Percentiles rank a stretch among this genome's conserved stretches.
These are phyloP conservation scores for Mycocentrospora acerina DNA, from an alignment of 2,329 filamentous ascomycete species.

Conservation along the genomic window DNA sequence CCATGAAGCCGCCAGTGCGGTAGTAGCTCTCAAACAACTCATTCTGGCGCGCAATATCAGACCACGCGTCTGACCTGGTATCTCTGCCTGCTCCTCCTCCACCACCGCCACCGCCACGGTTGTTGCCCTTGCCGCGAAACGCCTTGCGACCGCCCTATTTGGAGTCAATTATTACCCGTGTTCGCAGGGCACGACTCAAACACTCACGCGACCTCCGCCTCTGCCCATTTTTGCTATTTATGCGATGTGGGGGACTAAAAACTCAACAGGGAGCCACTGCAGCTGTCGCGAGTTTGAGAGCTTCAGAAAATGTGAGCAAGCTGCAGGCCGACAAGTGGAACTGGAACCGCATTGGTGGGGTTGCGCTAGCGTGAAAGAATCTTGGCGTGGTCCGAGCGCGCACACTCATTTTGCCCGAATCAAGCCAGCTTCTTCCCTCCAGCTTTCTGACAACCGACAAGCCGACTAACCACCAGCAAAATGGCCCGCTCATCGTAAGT, in stretches of 20 bases:
- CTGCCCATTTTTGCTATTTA: conserved; percentile 28
- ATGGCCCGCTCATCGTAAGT: conserved; percentile 42
- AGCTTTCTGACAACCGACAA: conserved; percentile 31
- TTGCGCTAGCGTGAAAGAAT: conserved; percentile 7
- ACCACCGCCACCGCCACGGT: conserved; percentile 28
- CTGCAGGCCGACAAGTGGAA: background rate
- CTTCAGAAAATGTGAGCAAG: conserved; percentile 31
- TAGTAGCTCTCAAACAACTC: conserved; percentile 86
- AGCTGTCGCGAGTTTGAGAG: conserved; percentile 23
- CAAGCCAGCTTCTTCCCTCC: conserved; percentile 17
- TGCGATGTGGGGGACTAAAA: conserved; percentile 1
- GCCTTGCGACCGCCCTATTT: conserved; percentile 31
- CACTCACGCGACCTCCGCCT: conserved; percentile 31
- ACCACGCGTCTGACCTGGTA: conserved; percentile 41
- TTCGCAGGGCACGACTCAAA: background rate
- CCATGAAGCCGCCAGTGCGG: conserved; percentile 66
- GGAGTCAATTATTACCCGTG: conserved; percentile 11
- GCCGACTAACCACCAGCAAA: conserved; percentile 40
- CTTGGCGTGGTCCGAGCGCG: conserved; percentile 29
- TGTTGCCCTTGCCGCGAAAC: conserved; percentile 32
- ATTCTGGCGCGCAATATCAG: conserved; percentile 73
- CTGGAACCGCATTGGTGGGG: conserved; percentile 19
- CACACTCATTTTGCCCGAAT: conserved; percentile 27
- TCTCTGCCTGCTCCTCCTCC: conserved; percentile 32
- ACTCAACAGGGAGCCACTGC: conserved; percentile 8